Percentiles rank a stretch among this genome's conserved stretches.
These are phyloP conservation scores for Ophiostoma quercus DNA, from an alignment of 2,329 filamentous ascomycete genomes.

Conservation along the genomic window DNA sequence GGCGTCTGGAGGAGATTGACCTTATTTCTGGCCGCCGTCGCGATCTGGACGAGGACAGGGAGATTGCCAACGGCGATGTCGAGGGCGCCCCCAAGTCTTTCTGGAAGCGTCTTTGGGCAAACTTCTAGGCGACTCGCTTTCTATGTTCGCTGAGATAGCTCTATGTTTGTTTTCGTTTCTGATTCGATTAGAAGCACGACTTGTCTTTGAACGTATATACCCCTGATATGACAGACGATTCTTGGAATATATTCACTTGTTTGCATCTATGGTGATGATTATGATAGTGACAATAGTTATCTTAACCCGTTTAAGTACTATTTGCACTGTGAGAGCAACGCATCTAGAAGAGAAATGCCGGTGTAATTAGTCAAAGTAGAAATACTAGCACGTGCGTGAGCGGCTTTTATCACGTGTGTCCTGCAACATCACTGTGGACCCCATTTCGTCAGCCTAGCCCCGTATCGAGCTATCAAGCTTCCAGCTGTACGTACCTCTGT, in stretches of 20 bases:
- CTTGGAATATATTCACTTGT: background rate
- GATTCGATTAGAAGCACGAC: background rate
- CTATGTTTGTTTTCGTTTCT: background rate
- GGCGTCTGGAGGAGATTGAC: constrained; percentile 50
- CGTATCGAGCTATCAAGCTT: constrained; percentile 8
- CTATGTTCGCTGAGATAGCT: background rate
- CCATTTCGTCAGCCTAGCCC: constrained; percentile 2
- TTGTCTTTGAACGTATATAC: background rate
- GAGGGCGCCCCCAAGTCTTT: constrained; percentile 31
- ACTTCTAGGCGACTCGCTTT: constrained; percentile 30
- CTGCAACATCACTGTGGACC: background rate
- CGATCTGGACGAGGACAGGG: constrained; percentile 47
- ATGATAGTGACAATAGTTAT: background rate
- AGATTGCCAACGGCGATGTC: constrained; percentile 32
- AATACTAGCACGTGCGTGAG: background rate
- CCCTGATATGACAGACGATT: background rate
- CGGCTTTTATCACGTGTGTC: background rate
- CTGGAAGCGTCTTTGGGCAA: constrained; percentile 44
- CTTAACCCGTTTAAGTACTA: background rate
- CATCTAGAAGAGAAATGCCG: background rate
- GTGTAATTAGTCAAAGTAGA: background rate
- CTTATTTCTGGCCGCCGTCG: constrained; percentile 50
- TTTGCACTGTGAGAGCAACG: background rate
- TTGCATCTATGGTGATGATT: background rate
- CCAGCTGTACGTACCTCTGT: background rate